Evolutionary conservation across 306 rosid species (phyloP), one percentile per base, ranked within the genome.

Genomic region (Lathyrus aphaca): DNA sequence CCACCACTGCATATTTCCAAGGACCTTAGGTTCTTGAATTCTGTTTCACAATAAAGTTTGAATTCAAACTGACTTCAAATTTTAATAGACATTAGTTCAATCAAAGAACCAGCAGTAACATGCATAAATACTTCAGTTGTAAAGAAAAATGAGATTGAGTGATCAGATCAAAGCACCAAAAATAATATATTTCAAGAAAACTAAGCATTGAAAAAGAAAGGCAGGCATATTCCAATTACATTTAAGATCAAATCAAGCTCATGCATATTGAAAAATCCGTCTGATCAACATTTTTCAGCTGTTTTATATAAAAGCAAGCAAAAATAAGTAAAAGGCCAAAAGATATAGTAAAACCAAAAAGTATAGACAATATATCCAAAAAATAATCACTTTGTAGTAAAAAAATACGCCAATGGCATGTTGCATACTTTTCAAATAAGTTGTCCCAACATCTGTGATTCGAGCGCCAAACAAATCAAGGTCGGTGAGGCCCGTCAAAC

Each of bases 1-100:
- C 94, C 90, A 64, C 98, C 98, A 8, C 98, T 87, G 37, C 98
- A 94, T 77, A 90, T 85, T 88, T 94, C 98, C 62, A 94, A 86
- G 73, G 97, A 90, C 81, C 80, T 89, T 71, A 94, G 86, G 71
- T 86, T 85, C 83, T 94, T 94, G 21, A 94, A 87, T 74, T 87
- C 98, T 94, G 87, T 49, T 75, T 39, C 73, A 75, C 15, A 25
- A 40, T 18, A 55, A 39, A 63, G 11, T 30, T 35, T n/a, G 5
- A 49, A 61, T n/a, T n/a, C n/a, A 54, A 45, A 21, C 11, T 48
- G 62, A 58, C 25, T 25, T 57, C 60, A 53, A 46, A 46, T 50
- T 69, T 43, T 23, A 21, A 63, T 17, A 2, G 13, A 57, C 11
- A 57, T 57, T 18, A 43, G 43, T 40, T 68, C 42, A 23, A 48